Evolutionary conservation across 148 eudicot species (phyloP), one percentile per base, ranked within the genome.

Genomic region (Rhododendron griersonianum): DNA sequence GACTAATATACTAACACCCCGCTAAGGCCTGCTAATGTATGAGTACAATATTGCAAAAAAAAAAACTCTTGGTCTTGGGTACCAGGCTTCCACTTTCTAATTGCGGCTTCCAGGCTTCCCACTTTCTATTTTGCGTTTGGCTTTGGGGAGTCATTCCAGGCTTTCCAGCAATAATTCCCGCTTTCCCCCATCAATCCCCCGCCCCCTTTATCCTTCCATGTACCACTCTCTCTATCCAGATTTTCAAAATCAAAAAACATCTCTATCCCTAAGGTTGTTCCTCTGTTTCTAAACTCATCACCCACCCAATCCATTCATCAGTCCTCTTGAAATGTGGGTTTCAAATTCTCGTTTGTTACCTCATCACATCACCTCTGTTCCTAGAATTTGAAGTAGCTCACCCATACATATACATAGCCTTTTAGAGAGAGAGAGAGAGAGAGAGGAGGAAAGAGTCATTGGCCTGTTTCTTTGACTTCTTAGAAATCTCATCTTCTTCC

Each of bases 121-220:
- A 16, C 61, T 55, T 18, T 21, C n/a, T 1, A 35, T 6, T 73
- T 77, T 39, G 25, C 33, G 5, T 77, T 77, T 77, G n/a, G 13
- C 71, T 63, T 63, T n/a, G 65, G n/a, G 39, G 78, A 35, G 78
- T 25, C 91, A 90, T 90, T 91, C 87, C 30, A 30, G 30, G 30
- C 30, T 30, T 30, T 30, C 30, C 81, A 86, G 93, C 94, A 92
- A 84, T 87, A 88, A 89, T 83, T 88, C 90, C 91, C 91, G 94
- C 92, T 80, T 75, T 85, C 81, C 65, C 89, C 86, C 61, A 53
- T n/a, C 51, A 63, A 44, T 75, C 3, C 75, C 47, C n/a, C 35
- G 30, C 48, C 48, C 48, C 10, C 25, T 21, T 35, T 9, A 3
- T 9, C 79, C 9, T 44, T 37, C 61, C 61, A 55, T 55, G 61